A percentile compares a stretch with the other conserved stretches of the same genome.
phyloP scores from a whole-genome alignment of 495 filamentous ascomycete species.

The Tuber brumale region DNA sequence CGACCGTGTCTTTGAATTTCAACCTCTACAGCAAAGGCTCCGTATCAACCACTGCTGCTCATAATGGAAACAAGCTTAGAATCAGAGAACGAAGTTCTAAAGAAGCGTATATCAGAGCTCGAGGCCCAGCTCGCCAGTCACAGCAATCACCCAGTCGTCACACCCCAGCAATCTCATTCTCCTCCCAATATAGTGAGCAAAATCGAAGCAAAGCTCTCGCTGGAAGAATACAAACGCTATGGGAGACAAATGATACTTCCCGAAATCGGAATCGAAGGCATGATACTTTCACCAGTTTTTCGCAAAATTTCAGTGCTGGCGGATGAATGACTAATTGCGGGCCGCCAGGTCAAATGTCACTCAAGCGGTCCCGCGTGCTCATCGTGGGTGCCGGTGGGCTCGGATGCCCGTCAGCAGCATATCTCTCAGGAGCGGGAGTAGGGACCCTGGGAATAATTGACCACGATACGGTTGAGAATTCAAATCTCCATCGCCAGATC shows the following conservation, averaged over 20 bases:
- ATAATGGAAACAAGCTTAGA: constrained; percentile 7
- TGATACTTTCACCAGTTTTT: neutral
- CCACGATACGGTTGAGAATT: constrained; percentile 77
- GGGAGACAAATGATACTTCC: constrained; percentile 89
- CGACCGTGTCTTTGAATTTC: neutral
- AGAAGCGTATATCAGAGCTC: constrained; percentile 24
- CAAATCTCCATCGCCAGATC: constrained; percentile 91
- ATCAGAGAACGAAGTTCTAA: constrained; percentile 21
- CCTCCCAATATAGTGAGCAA: constrained; percentile 7
- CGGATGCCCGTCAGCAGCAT: constrained; percentile 84
- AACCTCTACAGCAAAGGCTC: neutral
- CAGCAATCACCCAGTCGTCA: neutral
- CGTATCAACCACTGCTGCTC: neutral
- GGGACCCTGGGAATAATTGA: constrained; percentile 80
- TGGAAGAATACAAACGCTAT: constrained; percentile 74
- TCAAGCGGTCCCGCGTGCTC: constrained; percentile 64
- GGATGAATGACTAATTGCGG: constrained; percentile 7
- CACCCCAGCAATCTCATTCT: constrained; percentile 7
- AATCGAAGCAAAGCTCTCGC: constrained; percentile 55
- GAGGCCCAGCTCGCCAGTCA: constrained; percentile 18
- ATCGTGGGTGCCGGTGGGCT: constrained; percentile 89
- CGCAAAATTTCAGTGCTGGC: neutral
- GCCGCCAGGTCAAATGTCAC: constrained; percentile 63
- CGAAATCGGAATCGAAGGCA: constrained; percentile 71
- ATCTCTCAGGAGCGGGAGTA: constrained; percentile 80